Evolutionary conservation across 1,284 basidiomycete species (phyloP).

Genomic region (Trichosporon asahii): DNA sequence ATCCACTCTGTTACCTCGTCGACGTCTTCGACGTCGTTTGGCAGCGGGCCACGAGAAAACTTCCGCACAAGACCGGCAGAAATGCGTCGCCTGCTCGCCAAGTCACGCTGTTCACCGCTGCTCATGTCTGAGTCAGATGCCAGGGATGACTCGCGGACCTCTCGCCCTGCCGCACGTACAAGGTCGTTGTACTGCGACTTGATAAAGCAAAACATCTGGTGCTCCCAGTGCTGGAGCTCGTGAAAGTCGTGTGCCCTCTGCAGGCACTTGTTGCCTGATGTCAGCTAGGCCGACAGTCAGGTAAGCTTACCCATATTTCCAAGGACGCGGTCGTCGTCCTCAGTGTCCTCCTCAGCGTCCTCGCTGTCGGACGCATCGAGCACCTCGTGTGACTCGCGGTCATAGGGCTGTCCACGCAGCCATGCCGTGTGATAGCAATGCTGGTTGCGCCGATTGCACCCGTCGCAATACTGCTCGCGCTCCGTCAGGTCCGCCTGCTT

Average conservation of each 20-base stretch:
- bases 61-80: constrained; percentile 18
- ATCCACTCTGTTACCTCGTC: constrained; percentile 78
- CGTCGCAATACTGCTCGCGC: constrained; percentile 12
- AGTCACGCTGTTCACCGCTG: constrained; percentile 11
- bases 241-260: constrained; percentile 12
- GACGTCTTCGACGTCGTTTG: constrained; percentile 56
- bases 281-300: not conserved
- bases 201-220: constrained; percentile 32
- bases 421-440: not conserved
- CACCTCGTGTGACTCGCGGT: constrained; percentile 10
- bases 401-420: constrained; percentile 11
- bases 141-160: constrained; percentile 5
- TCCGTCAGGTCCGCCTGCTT: constrained; percentile 1
- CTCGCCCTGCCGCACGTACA: constrained; percentile 26
- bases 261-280: constrained; percentile 8
- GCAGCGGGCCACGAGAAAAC: constrained; percentile 19
- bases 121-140: constrained; percentile 24
- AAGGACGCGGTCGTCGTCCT: not conserved
- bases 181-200: constrained; percentile 33
- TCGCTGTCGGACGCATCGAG: not conserved
- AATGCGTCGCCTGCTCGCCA: constrained; percentile 13
- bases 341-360: not conserved
- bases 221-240: constrained; percentile 50
- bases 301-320: constrained; percentile 6
- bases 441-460: constrained; percentile 17